Conservation (phyloP, 768 basidiomycete species). For the Tylopilus plumbeoviolaceoides region DNA sequence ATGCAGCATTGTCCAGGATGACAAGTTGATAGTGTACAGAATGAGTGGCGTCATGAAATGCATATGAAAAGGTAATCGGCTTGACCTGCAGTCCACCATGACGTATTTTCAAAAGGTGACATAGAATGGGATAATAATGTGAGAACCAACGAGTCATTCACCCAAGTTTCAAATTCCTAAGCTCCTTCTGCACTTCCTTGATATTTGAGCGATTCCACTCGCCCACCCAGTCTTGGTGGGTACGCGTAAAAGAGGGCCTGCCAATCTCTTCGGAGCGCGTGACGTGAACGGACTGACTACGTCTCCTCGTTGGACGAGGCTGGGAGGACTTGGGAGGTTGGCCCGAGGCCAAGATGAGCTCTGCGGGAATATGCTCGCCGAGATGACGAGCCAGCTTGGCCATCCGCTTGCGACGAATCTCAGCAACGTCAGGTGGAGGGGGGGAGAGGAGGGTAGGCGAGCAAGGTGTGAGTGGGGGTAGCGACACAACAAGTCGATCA, state of each 20-base stretch:
- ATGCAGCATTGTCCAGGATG: background rate
- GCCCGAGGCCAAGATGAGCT: constrained; percentile 41
- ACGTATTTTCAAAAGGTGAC: background rate
- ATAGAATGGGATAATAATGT: background rate
- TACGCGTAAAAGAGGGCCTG: background rate
- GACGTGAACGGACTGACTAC: constrained; percentile 16
- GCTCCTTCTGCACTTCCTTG: constrained; percentile 35
- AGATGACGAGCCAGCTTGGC: constrained; percentile 55
- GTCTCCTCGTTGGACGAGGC: background rate
- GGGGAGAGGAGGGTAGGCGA: constrained; percentile 22
- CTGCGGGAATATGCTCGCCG: constrained; percentile 55
- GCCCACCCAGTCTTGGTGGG: constrained; percentile 31
- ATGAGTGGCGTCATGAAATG: constrained; percentile 1
- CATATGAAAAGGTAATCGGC: constrained; percentile 1
- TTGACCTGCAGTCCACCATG: constrained; percentile 17
- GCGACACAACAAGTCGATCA: constrained; percentile 1
- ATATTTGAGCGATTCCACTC: constrained; percentile 41
- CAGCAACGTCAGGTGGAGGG: constrained; percentile 24
- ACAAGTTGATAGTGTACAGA: constrained; percentile 10
- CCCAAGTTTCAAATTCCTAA: constrained; percentile 26
- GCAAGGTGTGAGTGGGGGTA: constrained; percentile 10
- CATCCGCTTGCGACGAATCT: constrained; percentile 46
- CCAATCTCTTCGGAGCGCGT: background rate
- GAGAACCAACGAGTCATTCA: constrained; percentile 3
- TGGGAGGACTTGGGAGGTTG: background rate